These are phyloP conservation scores for Dactylellina leptospora DNA, from an alignment of 2,329 filamentous ascomycete species.

Conservation along the genomic window DNA sequence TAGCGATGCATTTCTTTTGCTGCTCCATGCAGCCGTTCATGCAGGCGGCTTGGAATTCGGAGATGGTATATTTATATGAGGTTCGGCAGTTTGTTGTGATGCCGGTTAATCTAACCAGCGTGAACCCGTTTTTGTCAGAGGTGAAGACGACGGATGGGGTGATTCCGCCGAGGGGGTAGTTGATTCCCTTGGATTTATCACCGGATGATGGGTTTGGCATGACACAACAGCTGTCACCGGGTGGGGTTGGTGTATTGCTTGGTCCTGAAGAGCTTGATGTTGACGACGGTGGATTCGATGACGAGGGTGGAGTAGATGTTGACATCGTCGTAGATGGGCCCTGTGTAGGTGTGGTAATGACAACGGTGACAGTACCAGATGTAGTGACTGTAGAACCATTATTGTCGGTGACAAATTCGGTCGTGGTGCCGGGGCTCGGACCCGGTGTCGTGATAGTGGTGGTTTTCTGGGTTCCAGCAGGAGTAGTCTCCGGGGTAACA, in stretches of 20 bases:
- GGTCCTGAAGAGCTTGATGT: no score
- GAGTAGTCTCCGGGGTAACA: background rate
- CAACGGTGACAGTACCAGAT: background rate
- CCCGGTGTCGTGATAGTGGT: background rate
- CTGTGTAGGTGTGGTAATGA: background rate
- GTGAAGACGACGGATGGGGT: constrained; percentile 7
- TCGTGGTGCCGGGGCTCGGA: background rate
- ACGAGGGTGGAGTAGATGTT: background rate
- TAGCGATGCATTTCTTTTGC: constrained; percentile 7
- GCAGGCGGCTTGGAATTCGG: constrained; percentile 12
- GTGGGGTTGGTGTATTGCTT: background rate
- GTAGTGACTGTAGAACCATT: background rate
- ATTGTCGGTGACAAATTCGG: background rate
- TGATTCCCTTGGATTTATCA: background rate
- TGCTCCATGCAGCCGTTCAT: constrained; percentile 26
- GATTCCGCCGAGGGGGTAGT: constrained; percentile 18
- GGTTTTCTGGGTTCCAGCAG: background rate
- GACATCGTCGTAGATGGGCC: background rate
- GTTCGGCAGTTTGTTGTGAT: constrained; percentile 3
- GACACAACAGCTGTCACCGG: constrained; percentile 9
- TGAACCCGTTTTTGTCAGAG: constrained; percentile 2
- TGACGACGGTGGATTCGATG: no score
- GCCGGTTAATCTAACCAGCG: constrained; percentile 1
- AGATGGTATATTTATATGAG: constrained; percentile 9
- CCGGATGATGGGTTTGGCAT: background rate